phyloP scores from a whole-genome alignment of 2,329 filamentous ascomycete genomes.

The Fusarium illudens region DNA sequence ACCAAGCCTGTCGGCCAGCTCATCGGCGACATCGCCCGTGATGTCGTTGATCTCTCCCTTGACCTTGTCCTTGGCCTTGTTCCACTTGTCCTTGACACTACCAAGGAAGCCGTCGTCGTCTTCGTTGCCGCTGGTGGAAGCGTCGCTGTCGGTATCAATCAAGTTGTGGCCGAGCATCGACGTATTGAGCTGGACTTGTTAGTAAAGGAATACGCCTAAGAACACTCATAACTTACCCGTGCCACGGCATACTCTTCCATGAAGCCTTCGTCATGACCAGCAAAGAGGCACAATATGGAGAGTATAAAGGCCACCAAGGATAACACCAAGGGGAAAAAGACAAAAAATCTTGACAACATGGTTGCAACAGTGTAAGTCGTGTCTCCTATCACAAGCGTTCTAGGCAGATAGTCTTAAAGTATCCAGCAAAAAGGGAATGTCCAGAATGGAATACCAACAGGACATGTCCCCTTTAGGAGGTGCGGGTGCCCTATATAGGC shows the following conservation, averaged over 20 bases:
- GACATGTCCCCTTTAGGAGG: conserved; percentile 4
- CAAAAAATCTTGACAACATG: conserved; percentile 43
- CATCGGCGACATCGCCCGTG: conserved; percentile 51
- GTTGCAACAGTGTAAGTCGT: neutral
- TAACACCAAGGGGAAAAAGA: conserved; percentile 50
- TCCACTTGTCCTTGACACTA: conserved; percentile 41
- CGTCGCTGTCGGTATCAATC: conserved; percentile 34
- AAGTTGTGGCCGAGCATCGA: conserved; percentile 51
- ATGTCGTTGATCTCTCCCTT: conserved; percentile 52
- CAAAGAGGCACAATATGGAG: conserved; percentile 51
- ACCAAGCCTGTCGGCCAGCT: conserved; percentile 54
- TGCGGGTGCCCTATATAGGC: conserved; percentile 22
- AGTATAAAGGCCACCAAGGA: conserved; percentile 52
- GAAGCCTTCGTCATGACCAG: conserved; percentile 52
- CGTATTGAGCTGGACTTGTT: conserved; percentile 47
- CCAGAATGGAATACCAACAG: conserved; percentile 2
- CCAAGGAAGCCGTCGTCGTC: conserved; percentile 42
- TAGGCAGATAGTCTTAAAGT: conserved; percentile 5
- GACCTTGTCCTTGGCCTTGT: conserved; percentile 47
- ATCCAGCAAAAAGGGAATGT: conserved; percentile 10
- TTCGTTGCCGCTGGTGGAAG: conserved; percentile 39
- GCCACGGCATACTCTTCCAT: conserved; percentile 55
- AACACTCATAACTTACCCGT: conserved; percentile 43
- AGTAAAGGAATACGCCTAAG: neutral
- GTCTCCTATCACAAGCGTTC: neutral